A percentile compares a stretch with the other conserved stretches of the same genome.
Evolutionary conservation across 2,329 filamentous ascomycete species (phyloP).

Genomic region (Aspergillus ustus): DNA sequence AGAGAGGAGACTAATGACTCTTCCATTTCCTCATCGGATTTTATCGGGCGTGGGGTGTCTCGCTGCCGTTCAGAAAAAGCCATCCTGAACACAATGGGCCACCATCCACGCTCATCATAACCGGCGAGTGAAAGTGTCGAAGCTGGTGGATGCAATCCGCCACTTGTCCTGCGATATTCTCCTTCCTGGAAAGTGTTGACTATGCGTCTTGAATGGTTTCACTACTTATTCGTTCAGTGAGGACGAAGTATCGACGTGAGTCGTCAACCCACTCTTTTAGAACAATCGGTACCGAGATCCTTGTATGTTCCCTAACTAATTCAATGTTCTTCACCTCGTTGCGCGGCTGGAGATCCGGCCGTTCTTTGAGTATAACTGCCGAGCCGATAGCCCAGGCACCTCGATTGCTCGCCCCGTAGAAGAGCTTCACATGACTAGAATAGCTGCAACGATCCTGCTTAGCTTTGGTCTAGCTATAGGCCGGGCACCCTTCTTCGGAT

Average conservation of each 20-base stretch:
- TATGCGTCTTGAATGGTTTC: not conserved
- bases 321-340: conserved; percentile 19
- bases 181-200: not conserved
- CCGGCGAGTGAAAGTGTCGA: not conserved
- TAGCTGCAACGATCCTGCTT: too few relatives aligned
- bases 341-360: conserved; percentile 13
- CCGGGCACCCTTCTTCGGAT: too few relatives aligned
- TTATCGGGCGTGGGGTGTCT: not conserved
- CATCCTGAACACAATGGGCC: too few relatives aligned
- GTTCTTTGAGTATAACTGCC: conserved; percentile 36
- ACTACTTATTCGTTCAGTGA: not conserved
- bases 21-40: not conserved
- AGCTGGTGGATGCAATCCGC: conserved; percentile 1
- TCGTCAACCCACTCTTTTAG: conserved; percentile 25
- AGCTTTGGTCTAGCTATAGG: too few relatives aligned
- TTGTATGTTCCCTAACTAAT: conserved; percentile 22
- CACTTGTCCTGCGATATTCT: not conserved
- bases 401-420: conserved; percentile 32
- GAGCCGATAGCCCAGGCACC: conserved; percentile 37
- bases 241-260: not conserved
- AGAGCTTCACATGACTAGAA: conserved; percentile 23
- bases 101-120: too few relatives aligned
- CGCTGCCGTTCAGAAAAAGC: not conserved
- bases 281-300: conserved; percentile 21
- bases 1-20: too few relatives aligned